These are phyloP conservation scores for Trichoderma koningiopsis DNA, from an alignment of 2,329 filamentous ascomycete genomes.

Conservation along the genomic window DNA sequence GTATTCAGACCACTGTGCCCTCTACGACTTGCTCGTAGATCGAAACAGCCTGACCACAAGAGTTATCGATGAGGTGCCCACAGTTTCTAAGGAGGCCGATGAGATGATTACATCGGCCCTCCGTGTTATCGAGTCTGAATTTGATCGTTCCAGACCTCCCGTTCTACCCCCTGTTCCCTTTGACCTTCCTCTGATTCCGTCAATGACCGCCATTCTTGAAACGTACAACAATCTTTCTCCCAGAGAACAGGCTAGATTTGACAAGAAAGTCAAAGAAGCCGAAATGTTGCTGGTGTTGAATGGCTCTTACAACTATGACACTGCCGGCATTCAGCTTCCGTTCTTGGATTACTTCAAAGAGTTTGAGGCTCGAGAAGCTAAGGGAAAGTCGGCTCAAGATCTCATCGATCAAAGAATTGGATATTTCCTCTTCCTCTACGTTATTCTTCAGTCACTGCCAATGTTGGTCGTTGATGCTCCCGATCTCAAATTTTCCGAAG, in stretches of 20 bases:
- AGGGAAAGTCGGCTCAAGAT: slow-evolving; percentile 65
- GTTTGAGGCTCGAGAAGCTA: slow-evolving; percentile 70
- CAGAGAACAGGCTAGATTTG: slow-evolving; percentile 75
- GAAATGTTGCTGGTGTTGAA: slow-evolving; percentile 78
- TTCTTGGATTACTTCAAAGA: slow-evolving; percentile 71
- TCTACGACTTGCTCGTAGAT: slow-evolving; percentile 90
- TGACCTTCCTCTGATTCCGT: slow-evolving; percentile 78
- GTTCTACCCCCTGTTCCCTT: slow-evolving; percentile 91
- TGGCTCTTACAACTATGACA: slow-evolving; percentile 78
- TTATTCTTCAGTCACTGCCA: slow-evolving; percentile 74
- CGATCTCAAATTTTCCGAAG: slow-evolving; percentile 66
- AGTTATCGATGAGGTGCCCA: slow-evolving; percentile 67
- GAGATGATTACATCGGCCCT: slow-evolving; percentile 70
- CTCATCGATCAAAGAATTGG: slow-evolving; percentile 72
- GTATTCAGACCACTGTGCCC: slow-evolving; percentile 80
- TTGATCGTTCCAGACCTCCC: slow-evolving; percentile 84
- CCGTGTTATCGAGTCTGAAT: slow-evolving; percentile 80
- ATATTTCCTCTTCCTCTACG: slow-evolving; percentile 81
- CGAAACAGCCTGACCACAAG: slow-evolving; percentile 76
- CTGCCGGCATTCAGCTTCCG: slow-evolving; percentile 56
- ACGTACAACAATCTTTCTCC: slow-evolving; percentile 65
- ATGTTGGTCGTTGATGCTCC: slow-evolving; percentile 78
- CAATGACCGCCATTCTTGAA: slow-evolving; percentile 64
- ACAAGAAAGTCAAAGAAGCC: slow-evolving; percentile 73
- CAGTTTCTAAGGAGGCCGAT: slow-evolving; percentile 56